Conservation (phyloP, 805 yeast species). For the Lipomyces spencermartinsiae region DNA sequence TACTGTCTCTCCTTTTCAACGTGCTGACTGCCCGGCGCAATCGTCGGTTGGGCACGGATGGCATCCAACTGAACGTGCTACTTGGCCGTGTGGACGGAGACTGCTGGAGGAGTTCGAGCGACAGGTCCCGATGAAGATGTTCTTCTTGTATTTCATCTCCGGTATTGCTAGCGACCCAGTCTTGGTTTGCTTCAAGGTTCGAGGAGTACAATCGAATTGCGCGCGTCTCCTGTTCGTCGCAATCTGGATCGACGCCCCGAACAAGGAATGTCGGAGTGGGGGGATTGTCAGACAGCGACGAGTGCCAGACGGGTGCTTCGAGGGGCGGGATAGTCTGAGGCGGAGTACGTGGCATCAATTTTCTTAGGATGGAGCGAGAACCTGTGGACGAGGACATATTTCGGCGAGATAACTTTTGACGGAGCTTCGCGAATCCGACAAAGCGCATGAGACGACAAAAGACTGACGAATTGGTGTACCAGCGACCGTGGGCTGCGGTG, state of each 20-base stretch:
- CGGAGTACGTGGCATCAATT: neutral
- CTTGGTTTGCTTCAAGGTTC: neutral
- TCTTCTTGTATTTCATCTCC: neutral
- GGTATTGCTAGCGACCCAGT: neutral
- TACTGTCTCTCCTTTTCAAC: neutral
- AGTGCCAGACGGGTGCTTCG: neutral
- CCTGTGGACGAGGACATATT: neutral
- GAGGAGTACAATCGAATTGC: neutral
- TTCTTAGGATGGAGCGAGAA: neutral
- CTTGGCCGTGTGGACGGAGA: neutral
- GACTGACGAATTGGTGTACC: neutral
- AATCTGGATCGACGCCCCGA: neutral
- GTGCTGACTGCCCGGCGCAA: constrained; percentile 1
- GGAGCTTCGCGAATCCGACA: neutral
- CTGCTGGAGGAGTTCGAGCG: neutral
- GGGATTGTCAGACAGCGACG: neutral
- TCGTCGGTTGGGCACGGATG: neutral
- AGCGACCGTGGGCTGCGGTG: neutral
- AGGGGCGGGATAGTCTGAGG: neutral
- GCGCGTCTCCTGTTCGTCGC: neutral
- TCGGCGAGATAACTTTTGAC: neutral
- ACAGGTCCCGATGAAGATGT: neutral
- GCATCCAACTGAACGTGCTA: constrained; percentile 4
- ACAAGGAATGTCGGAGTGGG: neutral
- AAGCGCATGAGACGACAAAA: neutral